Percentiles rank a stretch among this genome's conserved stretches.
Conservation (phyloP, 345 rosid species). For the Mercurialis annua region DNA sequence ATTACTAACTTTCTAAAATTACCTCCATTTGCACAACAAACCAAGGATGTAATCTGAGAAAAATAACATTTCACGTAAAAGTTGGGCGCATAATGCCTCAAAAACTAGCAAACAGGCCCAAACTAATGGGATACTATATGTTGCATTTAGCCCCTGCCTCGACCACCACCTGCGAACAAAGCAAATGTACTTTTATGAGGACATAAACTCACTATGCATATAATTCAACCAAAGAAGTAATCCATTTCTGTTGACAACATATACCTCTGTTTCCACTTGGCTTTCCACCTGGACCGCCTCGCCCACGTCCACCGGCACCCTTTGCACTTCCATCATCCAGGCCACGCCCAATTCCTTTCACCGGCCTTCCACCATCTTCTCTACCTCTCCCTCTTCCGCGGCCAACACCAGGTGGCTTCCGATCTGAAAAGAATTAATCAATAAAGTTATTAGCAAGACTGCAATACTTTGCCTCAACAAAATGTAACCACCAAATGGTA, state of each 20-base stretch:
- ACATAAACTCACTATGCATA: background rate
- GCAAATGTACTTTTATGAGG: slow-evolving; percentile 2
- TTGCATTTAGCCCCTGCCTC: slow-evolving; percentile 51
- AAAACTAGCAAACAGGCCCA: slow-evolving; percentile 30
- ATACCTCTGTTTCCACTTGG: slow-evolving; percentile 57
- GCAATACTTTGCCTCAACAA: background rate
- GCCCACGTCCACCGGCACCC: slow-evolving; percentile 65
- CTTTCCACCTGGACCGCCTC: slow-evolving; percentile 60
- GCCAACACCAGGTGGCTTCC: slow-evolving; percentile 75
- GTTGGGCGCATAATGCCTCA: slow-evolving; percentile 36
- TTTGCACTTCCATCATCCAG: slow-evolving; percentile 63
- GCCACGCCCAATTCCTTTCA: slow-evolving; percentile 66
- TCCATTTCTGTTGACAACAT: no score
- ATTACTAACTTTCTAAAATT: background rate
- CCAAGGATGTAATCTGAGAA: background rate
- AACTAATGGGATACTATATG: background rate
- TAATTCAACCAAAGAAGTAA: background rate
- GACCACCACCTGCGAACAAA: slow-evolving; percentile 47
- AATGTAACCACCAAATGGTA: background rate
- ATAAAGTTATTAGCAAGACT: background rate
- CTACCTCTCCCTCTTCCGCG: slow-evolving; percentile 88
- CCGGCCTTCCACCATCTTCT: slow-evolving; percentile 69
- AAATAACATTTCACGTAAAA: slow-evolving; percentile 15
- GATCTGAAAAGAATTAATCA: slow-evolving; percentile 40
- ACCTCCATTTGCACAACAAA: slow-evolving; percentile 10